These are phyloP conservation scores for Bipolaris gigantea DNA, from an alignment of 2,329 filamentous ascomycete genomes.

Conservation along the genomic window DNA sequence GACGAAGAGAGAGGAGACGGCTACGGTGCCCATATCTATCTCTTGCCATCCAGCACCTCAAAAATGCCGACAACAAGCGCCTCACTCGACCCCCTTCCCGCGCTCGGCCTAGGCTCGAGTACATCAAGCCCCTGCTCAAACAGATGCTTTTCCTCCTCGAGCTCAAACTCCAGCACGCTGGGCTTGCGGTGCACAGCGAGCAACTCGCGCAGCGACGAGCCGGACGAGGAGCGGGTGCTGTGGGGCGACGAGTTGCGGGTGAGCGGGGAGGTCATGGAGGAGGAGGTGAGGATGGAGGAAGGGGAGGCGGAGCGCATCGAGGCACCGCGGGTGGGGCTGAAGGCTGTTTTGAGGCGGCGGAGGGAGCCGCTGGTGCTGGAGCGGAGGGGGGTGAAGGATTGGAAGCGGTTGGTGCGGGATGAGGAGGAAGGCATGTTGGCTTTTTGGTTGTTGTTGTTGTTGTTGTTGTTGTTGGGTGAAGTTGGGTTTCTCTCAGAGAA, in stretches of 20 bases:
- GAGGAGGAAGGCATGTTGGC: conserved; percentile 33
- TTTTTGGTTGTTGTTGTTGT: too few species aligned
- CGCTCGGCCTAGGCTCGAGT: conserved; percentile 38
- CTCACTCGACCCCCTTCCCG: conserved; percentile 16
- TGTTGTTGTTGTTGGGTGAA: background rate
- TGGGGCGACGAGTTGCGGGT: conserved; percentile 36
- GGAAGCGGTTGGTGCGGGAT: conserved; percentile 44
- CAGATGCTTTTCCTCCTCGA: conserved; percentile 38
- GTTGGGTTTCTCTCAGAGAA: background rate
- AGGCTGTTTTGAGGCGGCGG: conserved; percentile 41
- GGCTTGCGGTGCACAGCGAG: conserved; percentile 41
- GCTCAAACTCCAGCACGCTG: conserved; percentile 39
- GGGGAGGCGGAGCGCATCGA: conserved; percentile 33
- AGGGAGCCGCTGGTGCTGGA: conserved; percentile 30
- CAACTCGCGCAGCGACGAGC: conserved; percentile 33
- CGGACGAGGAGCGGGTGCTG: conserved; percentile 30
- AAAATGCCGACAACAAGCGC: conserved; percentile 44
- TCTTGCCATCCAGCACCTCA: conserved; percentile 43
- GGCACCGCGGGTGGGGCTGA: conserved; percentile 34
- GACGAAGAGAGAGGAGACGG: background rate
- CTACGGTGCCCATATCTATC: too few species aligned
- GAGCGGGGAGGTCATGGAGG: conserved; percentile 32
- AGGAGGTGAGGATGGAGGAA: conserved; percentile 22
- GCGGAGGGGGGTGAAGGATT: conserved; percentile 41
- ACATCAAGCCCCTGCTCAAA: conserved; percentile 37